Base-by-base conservation (phyloP, 2,329 filamentous ascomycete species). In the Beauveria scarabaeidicola region DNA sequence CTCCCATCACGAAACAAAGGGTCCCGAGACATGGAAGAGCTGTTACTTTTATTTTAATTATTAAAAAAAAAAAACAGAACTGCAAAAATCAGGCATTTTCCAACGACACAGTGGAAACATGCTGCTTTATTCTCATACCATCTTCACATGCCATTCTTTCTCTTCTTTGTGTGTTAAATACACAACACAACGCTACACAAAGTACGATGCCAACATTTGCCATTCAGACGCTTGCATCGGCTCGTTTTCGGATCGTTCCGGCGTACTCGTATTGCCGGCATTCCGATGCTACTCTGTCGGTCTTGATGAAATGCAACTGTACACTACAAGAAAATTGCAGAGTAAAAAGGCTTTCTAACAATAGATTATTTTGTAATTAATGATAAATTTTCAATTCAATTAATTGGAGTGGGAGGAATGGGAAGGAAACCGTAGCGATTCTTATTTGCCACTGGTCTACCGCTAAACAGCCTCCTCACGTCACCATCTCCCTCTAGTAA, bases 221-320 rank as follows among this genome's bases (percentile, higher is more conserved):
- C 32, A 36, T 15, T 15, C 2, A 36, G 32, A 36, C 32, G 32
- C 11, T 6, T 13, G 32, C 32, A 36, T 36, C 32, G n/a, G 17
- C 36, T 58, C 55, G 55, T 58, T 58, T 51, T 51, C 55, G 55
- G 47, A 43, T 44, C 21, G 27, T 40, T 56, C 53, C 53, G 53
- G 27, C 55, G 55, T 58, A 58, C 47, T 58, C 55, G 55, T 51
- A 58, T 58, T 41, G 23, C 32, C 11, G 21, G 17, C 13, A 11
- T 36, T 36, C 13, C 32, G 32, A 36, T 15, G 11, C 32, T 36
- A 36, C 32, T 36, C 15, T 36, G 5, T 36, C 5, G 13, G 32
- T 15, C 13, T 36, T 5, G 11, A 36, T 36, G 5, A 36, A 36
- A 36, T 15, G 32, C 32, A 36, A 36, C 13, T 36, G 13, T 6